Evolutionary conservation across 441 rosid species (phyloP), one percentile per base, ranked within the genome.

Genomic region (Erodium texanum): DNA sequence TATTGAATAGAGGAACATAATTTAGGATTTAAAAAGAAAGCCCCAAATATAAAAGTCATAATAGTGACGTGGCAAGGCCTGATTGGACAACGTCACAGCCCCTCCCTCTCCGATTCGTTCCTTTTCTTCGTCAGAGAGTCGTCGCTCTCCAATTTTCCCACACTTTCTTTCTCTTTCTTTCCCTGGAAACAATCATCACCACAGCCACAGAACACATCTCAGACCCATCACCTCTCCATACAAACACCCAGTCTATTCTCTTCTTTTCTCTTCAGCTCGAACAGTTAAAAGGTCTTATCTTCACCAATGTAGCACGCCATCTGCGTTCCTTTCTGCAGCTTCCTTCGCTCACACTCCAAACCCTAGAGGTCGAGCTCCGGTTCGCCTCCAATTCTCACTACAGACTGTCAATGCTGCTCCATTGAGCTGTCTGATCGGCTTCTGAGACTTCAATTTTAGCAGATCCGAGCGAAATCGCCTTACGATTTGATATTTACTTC

Each of bases 251-350:
- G 1, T 5, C 68, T 68, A 22, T 52, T 52, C 22, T 16, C 59
- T 7, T 5, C 68, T 68, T 23, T 52, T 52, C 22, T 16, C 59
- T 7, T 52, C 20, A 52, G 23, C 59, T 16, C 9, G 48, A 41
- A 52, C 20, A 52, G 10, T n/a, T 5, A 14, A 52, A 16, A 52
- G 20, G 22, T 16, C 59, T 52, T 52, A 18, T 52, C 59, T 52
- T 52, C 59, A 52, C 38, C 65, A 68, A 64, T 68, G 72, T 68
- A 64, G 61, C 50, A 50, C 20, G 24, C 27, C 50, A 10, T 34
- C 54, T 19, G 14, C 61, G 18, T 65, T n/a, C 18, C n/a, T 24
- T 2, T 24, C 7, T 24, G 7, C 5, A 16, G 29, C 43, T 24
- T 38, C 52, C 34, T 52, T 52, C 59, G 9, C 4, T 7, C 22